Base-by-base conservation (phyloP, 352 stramenopile genomes). In the Phytophthora cactorum region DNA sequence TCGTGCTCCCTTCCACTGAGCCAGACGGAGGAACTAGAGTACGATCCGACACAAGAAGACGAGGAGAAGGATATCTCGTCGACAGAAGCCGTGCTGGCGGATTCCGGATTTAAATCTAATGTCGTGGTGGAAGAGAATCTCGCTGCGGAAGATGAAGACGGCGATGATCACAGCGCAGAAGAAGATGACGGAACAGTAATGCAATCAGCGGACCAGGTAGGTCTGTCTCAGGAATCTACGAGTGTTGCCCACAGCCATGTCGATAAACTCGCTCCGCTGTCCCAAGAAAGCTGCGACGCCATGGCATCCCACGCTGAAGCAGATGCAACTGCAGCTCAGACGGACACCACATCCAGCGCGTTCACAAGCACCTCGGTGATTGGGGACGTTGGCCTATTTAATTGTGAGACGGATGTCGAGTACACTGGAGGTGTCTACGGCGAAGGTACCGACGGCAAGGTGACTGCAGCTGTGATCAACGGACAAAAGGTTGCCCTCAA, bases 401-500 rank as follows among this genome's bases (percentile, higher is more conserved):
- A 95, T 59, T 95, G 87, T 47, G 82, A 92, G 49, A 62, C 62
- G 6, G 87, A 95, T 39, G 87, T 91, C 22, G 85, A 95, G 65
- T 95, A 89, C 58, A 90, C 87, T 10, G 87, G 87, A 46, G 85
- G 87, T 12, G 74, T 93, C 28, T 95, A 95, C 53, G 87, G 87
- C 34, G 87, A 95, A 90, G 87, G 87, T 22, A 95, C 87, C 0
- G 87, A 95, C 50, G 87, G 87, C 31, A 92, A 92, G 52, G 87
- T 95, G 34, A 81, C 76, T 7, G 87, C 87, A 15, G 85, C 84
- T 14, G 86, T 91, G 55, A 89, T 95, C 32, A 75, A 82, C 15
- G 87, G 85, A 0, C 87, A 93, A 22, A 95, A 95, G 58, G 73
- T 95, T 22, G 87, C 87, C 4, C 73, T 95, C n/a, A 95, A 95